Percentiles rank a stretch among this genome's conserved stretches.
Conservation (phyloP, 73 alveolate species). For the Stentor coeruleus region DNA sequence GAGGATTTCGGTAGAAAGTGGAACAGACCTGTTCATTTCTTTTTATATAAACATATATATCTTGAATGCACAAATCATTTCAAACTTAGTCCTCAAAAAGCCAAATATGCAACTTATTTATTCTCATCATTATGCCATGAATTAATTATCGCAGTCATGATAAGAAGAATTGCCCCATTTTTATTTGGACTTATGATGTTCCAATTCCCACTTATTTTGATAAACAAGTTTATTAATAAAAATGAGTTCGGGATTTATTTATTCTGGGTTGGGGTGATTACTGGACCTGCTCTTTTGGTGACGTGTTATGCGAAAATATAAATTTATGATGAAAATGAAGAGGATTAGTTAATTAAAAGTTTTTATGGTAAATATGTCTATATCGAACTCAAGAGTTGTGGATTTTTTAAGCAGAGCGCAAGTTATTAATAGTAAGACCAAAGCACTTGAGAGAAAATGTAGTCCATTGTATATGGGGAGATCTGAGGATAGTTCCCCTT, state of each 20-base stretch:
- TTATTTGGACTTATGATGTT: not conserved
- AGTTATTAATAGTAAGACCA: not conserved
- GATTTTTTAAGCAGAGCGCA: not conserved
- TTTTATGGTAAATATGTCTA: not conserved
- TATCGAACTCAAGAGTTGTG: not conserved
- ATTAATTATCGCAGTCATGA: slow-evolving; percentile 21
- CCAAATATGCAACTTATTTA: slow-evolving; percentile 21
- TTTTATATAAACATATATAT: slow-evolving; percentile 41
- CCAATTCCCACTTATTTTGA: not conserved
- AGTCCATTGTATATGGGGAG: not conserved
- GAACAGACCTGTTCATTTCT: slow-evolving; percentile 52
- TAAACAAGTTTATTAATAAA: not conserved
- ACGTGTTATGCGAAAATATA: slow-evolving; percentile 34
- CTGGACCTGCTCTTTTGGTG: slow-evolving; percentile 36
- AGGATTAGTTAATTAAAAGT: too few relatives aligned
- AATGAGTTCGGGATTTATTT: not conserved
- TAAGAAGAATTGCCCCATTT: not conserved
- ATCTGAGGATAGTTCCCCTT: not conserved
- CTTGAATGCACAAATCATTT: slow-evolving; percentile 29
- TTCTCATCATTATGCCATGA: slow-evolving; percentile 41
- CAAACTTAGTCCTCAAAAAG: slow-evolving; percentile 25
- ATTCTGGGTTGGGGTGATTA: slow-evolving; percentile 19
- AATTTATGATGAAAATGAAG: too few relatives aligned
- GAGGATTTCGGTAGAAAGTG: slow-evolving; percentile 47
- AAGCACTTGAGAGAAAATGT: not conserved